phyloP scores from a whole-genome alignment of 1,284 basidiomycete genomes.

The Cystobasidium slooffiae region DNA sequence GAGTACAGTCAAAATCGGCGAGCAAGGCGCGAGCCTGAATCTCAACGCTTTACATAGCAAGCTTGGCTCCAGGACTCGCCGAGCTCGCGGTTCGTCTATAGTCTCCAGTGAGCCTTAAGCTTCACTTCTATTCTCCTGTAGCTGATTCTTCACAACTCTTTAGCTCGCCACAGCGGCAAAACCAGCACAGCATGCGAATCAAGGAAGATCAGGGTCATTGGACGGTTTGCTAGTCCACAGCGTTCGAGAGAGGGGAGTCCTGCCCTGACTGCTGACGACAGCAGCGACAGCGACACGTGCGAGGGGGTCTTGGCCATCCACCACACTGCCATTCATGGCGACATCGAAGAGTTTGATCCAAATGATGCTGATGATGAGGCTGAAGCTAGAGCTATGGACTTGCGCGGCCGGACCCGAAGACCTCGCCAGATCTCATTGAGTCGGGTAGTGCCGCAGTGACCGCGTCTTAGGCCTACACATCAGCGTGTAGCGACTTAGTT shows the following conservation, averaged over 20 bases:
- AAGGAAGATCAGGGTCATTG: slow-evolving; percentile 30
- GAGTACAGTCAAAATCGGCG: background rate
- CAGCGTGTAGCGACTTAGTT: background rate
- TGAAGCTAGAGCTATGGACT: slow-evolving; percentile 10
- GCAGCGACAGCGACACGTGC: slow-evolving; percentile 3
- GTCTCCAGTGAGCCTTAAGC: background rate
- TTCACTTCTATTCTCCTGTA: background rate
- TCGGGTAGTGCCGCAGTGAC: background rate
- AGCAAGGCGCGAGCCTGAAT: background rate
- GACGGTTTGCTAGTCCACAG: slow-evolving; percentile 35
- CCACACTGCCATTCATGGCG: background rate
- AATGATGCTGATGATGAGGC: slow-evolving; percentile 43
- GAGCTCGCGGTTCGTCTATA: slow-evolving; percentile 5
- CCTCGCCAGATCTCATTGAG: slow-evolving; percentile 26
- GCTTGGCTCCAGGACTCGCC: slow-evolving; percentile 3
- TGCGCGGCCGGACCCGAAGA: slow-evolving; percentile 15
- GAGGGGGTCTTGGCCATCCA: background rate
- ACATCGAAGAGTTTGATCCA: slow-evolving; percentile 9
- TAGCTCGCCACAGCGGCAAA: background rate
- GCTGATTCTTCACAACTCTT: background rate
- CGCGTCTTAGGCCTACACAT: background rate
- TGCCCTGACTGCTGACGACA: slow-evolving; percentile 4
- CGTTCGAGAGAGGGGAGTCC: slow-evolving; percentile 6
- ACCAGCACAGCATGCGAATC: slow-evolving; percentile 19
- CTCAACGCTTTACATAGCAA: background rate